A percentile compares a stretch with the other conserved stretches of the same genome.
These are phyloP conservation scores for Neodidymelliopsis sp. DNA, from an alignment of 2,329 filamentous ascomycete genomes.

Conservation along the genomic window DNA sequence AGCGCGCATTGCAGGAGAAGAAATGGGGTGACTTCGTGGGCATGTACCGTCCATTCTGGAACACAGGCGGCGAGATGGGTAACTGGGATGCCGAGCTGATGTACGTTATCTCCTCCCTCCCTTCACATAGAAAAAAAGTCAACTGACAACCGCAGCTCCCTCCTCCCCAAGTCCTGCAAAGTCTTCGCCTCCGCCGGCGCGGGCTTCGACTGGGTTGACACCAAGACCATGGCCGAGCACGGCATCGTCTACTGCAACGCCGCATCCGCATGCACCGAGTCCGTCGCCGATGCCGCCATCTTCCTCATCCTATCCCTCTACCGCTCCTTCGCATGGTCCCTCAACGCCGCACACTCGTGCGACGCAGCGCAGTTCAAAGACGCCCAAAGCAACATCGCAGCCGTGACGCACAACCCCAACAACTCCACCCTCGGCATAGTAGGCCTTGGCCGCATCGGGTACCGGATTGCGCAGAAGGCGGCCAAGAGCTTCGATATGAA, in stretches of 20 bases:
- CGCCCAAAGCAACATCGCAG: slow-evolving; percentile 67
- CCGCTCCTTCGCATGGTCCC: slow-evolving; percentile 71
- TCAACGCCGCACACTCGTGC: slow-evolving; percentile 61
- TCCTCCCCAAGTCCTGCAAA: slow-evolving; percentile 60
- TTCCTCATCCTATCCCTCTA: slow-evolving; percentile 74
- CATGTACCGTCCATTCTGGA: slow-evolving; percentile 68
- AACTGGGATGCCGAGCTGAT: slow-evolving; percentile 68
- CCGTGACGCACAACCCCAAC: slow-evolving; percentile 69
- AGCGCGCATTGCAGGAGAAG: slow-evolving; percentile 46
- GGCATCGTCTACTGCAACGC: slow-evolving; percentile 78
- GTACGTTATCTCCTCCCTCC: slow-evolving; percentile 21
- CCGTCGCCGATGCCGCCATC: slow-evolving; percentile 75
- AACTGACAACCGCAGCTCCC: slow-evolving; percentile 19
- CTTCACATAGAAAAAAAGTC: neutral
- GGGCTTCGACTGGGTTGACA: slow-evolving; percentile 70
- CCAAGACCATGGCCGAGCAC: slow-evolving; percentile 65
- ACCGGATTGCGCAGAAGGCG: slow-evolving; percentile 64
- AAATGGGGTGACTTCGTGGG: slow-evolving; percentile 55
- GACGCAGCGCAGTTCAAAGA: slow-evolving; percentile 59
- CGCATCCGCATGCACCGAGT: slow-evolving; percentile 73
- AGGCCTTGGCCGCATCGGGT: slow-evolving; percentile 68
- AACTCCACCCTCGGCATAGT: slow-evolving; percentile 70
- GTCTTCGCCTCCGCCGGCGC: slow-evolving; percentile 68
- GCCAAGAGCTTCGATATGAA: slow-evolving; percentile 69
- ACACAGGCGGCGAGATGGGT: slow-evolving; percentile 71